These are phyloP conservation scores for Phytophthora hybrid DNA, from an alignment of 352 stramenopile genomes.

Conservation along the genomic window DNA sequence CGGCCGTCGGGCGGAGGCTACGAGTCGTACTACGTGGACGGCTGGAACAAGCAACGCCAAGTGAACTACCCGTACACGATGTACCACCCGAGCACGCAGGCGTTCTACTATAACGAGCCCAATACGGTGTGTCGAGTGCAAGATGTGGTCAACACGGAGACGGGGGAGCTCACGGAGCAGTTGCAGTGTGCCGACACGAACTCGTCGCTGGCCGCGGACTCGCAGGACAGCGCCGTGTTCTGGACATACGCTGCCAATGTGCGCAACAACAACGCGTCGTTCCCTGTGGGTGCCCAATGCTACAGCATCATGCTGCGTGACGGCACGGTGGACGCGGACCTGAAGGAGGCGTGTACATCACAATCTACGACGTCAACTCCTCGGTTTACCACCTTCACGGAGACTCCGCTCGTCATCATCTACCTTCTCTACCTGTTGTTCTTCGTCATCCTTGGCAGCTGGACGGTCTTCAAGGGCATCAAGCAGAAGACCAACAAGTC, in stretches of 20 bases:
- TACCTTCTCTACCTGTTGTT: constrained; percentile 44
- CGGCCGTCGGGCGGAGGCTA: constrained; percentile 35
- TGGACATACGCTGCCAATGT: constrained; percentile 50
- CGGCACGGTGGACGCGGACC: constrained; percentile 30
- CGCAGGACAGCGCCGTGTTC: constrained; percentile 45
- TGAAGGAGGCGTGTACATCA: constrained; percentile 33
- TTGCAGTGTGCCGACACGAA: constrained; percentile 48
- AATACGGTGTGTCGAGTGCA: constrained; percentile 43
- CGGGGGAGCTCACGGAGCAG: constrained; percentile 35
- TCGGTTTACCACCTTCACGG: constrained; percentile 36
- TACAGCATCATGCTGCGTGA: constrained; percentile 43
- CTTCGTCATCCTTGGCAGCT: constrained; percentile 41
- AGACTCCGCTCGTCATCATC: constrained; percentile 38
- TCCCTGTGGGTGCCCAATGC: constrained; percentile 53
- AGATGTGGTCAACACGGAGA: constrained; percentile 23
- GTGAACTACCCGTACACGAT: constrained; percentile 49
- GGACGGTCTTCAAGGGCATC: constrained; percentile 29
- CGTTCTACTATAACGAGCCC: constrained; percentile 47
- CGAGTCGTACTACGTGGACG: constrained; percentile 46
- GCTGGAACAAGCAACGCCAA: constrained; percentile 45
- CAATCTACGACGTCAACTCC: constrained; percentile 15
- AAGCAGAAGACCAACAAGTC: constrained; percentile 36
- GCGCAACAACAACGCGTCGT: constrained; percentile 62
- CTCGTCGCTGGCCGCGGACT: constrained; percentile 37
- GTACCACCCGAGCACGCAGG: constrained; percentile 39